Evolutionary conservation across 306 rosid species (phyloP), one percentile per base, ranked within the genome.

Genomic region (Quercus ilex): DNA sequence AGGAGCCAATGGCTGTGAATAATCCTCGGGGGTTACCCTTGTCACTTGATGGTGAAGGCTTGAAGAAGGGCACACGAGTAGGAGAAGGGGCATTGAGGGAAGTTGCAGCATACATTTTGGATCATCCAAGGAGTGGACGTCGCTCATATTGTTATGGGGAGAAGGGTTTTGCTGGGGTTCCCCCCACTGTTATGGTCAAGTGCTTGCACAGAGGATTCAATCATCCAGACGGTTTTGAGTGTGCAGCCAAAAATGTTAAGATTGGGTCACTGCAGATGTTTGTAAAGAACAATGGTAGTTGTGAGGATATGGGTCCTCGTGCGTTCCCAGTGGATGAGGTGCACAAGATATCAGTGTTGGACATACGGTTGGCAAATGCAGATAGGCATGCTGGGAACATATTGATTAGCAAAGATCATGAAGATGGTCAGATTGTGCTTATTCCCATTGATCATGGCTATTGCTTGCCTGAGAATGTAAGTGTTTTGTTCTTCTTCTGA

Each of bases 361-460:
- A 89, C 74, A 87, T 89, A 53, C 85, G 92, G 77, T 79, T 89
- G 92, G 92, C 65, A 55, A 89, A 89, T 87, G 90, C 89, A 43
- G 92, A 89, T 81, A 85, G 92, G 87, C 92, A 89, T 79, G 87
- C 90, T 28, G 92, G 92, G 70, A 89, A 89, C 80, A 89, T 89
- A 74, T 75, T 89, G 85, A 80, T 87, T 69, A 38, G 85, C 79
- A 87, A 67, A 79, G 82, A 87, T 43, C 77, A 77, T 19, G 80
- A 74, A 71, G 82, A 79, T 71, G 85, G 82, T 81, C 74, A 5
- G 70, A 81, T 79, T 71, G 81, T 79, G 68, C 90, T 89, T 52
- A 81, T 89, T 79, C 92, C 92, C 76, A 89, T 89, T 74, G 92
- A 89, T 75, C 90, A 89, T 81, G 90, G 91, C 69, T 89, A 89